Percentiles rank a stretch among this genome's conserved stretches.
Evolutionary conservation across 176 grass and related monocot genomes (phyloP).

Genomic region (Zizania latifolia): DNA sequence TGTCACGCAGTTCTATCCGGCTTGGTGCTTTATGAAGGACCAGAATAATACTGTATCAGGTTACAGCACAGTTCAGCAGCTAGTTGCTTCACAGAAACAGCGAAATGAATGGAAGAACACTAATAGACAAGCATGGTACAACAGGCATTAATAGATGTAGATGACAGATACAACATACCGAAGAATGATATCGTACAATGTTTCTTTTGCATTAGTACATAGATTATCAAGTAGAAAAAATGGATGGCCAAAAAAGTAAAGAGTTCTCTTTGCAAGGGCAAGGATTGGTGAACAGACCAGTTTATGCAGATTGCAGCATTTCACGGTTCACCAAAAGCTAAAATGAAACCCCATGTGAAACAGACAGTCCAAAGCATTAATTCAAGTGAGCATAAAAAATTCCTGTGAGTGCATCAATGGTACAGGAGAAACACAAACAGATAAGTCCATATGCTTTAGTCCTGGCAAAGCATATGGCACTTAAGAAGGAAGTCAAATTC

Average conservation of each 20-base stretch:
- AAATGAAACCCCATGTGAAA: not conserved
- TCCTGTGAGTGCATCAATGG: not conserved
- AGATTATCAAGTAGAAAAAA: not conserved
- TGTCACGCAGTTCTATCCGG: conserved; percentile 9
- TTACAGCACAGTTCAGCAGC: conserved; percentile 31
- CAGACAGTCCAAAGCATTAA: not conserved
- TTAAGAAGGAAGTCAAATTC: conserved; percentile 16
- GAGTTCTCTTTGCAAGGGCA: conserved; percentile 8
- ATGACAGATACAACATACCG: conserved; percentile 20
- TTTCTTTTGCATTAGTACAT: conserved; percentile 10
- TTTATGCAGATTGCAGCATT: not conserved
- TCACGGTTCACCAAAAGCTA: conserved; percentile 7
- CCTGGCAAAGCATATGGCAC: not conserved
- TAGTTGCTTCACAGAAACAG: conserved; percentile 24
- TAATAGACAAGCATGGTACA: conserved; percentile 19
- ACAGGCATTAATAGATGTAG: conserved; percentile 18
- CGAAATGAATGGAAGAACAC: conserved; percentile 8
- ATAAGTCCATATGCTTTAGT: not conserved
- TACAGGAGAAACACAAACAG: not conserved
- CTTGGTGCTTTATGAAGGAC: conserved; percentile 31
- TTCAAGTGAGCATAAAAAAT: conserved; percentile 5
- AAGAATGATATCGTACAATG: conserved; percentile 7
- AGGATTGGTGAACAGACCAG: not conserved
- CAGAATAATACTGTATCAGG: conserved; percentile 32
- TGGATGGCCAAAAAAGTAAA: not conserved